Base-by-base conservation (phyloP, 2,329 filamentous ascomycete species). In the Xylariaceae sp. region DNA sequence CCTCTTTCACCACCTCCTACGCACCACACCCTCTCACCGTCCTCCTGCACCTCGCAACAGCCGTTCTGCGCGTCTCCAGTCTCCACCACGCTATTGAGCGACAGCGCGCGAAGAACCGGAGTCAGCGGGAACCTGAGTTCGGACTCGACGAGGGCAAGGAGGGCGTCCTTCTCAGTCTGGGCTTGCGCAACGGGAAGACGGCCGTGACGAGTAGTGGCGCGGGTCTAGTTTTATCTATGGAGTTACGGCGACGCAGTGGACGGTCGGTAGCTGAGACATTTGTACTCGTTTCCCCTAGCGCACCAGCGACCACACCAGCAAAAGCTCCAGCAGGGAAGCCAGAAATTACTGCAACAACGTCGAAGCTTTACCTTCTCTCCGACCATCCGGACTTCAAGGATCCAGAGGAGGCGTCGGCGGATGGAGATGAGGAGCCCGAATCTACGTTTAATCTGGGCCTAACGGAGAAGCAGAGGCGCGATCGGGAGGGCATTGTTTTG, bases 401-500 rank as follows among this genome's bases (percentile, higher is more conserved):
- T 39, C 76, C 79, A 0, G 67, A 62, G 6, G 71, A 2, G 51
- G 56, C 18, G 15, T 55, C 52, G 1, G 58, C 56, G 11, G 61
- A 52, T 0, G 74, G 70, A 1, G 73, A 72, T 1, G 81, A 82
- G 4, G 63, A 81, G 39, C 82, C 84, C 3, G 83, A 85, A 67
- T 88, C 89, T 8, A 96, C 93, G 0, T 99, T 99, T 71, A 88
- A 89, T 64, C 75, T 99, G 3, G 87, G 88, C 0, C 77, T 99
- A 60, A 97, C 93, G 15, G 93, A 96, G 60, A 92, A 94, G 77
- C 94, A 99, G 77, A 83, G 89, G 67, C 81, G 82, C 64, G 93
- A 96, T 54, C 80, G 94, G 30, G 93, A 97, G 69, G 90, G 89
- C 0, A 90, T 99, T 7, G 89, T 97, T 47, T 73, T 97, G 73